These are phyloP conservation scores for Eucalyptus regnans DNA, from an alignment of 345 rosid species.

Conservation along the genomic window DNA sequence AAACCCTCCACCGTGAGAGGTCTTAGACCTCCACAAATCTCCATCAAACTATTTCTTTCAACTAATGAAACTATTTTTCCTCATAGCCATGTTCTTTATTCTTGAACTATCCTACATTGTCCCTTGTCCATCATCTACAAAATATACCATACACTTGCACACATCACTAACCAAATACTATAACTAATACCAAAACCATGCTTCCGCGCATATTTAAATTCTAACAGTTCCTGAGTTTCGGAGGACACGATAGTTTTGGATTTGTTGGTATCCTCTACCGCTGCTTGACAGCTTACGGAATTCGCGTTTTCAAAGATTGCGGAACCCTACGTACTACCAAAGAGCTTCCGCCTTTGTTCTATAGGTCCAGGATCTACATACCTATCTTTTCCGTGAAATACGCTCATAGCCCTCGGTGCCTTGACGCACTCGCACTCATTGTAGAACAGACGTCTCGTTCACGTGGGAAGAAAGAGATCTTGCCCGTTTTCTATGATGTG, in stretches of 20 bases:
- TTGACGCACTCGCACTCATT: background rate
- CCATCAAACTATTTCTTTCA: no score
- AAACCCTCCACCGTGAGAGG: no score
- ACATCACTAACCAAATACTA: no score
- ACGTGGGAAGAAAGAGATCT: background rate
- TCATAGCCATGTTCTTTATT: no score
- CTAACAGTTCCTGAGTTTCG: background rate
- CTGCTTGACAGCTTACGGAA: background rate
- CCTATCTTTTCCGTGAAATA: background rate
- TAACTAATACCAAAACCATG: no score
- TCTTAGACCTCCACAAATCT: no score
- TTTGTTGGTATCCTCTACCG: background rate
- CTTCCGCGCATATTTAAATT: no score
- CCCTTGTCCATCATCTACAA: no score
- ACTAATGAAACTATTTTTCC: no score
- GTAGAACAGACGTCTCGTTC: background rate
- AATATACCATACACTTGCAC: no score
- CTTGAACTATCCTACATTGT: no score
- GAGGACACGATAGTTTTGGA: accelerated
- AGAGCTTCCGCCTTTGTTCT: background rate
- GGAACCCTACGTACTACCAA: no score
- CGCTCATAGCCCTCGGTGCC: background rate
- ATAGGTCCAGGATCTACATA: background rate
- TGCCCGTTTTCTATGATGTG: background rate
- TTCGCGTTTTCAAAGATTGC: background rate